These are phyloP conservation scores for Myxozyma melibiosi DNA, from an alignment of 805 yeast species.

Conservation along the genomic window DNA sequence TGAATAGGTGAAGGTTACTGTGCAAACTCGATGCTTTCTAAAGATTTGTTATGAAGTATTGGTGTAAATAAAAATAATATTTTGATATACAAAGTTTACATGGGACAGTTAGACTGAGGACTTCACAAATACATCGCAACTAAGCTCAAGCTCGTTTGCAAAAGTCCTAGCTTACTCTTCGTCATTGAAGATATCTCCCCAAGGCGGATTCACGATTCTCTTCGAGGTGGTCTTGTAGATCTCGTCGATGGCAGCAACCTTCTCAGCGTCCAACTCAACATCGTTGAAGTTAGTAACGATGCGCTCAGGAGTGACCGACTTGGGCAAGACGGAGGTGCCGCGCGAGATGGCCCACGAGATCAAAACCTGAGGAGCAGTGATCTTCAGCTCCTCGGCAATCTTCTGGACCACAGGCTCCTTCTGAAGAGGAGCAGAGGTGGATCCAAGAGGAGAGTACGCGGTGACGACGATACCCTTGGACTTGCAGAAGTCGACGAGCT, in stretches of 20 bases:
- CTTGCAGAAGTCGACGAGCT: constrained; percentile 56
- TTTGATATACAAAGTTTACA: too few species aligned
- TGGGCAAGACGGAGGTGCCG: constrained; percentile 66
- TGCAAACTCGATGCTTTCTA: too few species aligned
- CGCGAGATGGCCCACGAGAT: constrained; percentile 59
- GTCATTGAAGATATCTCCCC: constrained; percentile 34
- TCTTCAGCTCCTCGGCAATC: constrained; percentile 59
- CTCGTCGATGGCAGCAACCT: constrained; percentile 43
- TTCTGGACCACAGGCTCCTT: constrained; percentile 55
- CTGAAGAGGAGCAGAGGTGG: constrained; percentile 39
- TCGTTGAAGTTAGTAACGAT: constrained; percentile 50
- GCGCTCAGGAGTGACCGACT: constrained; percentile 70
- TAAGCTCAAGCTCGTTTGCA: neutral
- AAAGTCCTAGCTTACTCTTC: constrained; percentile 10
- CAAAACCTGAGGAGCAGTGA: constrained; percentile 55
- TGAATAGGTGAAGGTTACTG: too few species aligned
- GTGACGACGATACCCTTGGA: constrained; percentile 59
- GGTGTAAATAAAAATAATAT: too few species aligned
- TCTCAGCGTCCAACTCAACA: constrained; percentile 48
- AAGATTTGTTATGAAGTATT: too few species aligned
- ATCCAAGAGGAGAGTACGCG: constrained; percentile 81
- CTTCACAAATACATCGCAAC: neutral
- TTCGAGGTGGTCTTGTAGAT: constrained; percentile 27
- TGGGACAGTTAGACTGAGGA: too few species aligned
- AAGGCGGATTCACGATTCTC: constrained; percentile 30